Evolutionary conservation across 1,284 basidiomycete species (phyloP).

Genomic region (Spongispora temasekensis): DNA sequence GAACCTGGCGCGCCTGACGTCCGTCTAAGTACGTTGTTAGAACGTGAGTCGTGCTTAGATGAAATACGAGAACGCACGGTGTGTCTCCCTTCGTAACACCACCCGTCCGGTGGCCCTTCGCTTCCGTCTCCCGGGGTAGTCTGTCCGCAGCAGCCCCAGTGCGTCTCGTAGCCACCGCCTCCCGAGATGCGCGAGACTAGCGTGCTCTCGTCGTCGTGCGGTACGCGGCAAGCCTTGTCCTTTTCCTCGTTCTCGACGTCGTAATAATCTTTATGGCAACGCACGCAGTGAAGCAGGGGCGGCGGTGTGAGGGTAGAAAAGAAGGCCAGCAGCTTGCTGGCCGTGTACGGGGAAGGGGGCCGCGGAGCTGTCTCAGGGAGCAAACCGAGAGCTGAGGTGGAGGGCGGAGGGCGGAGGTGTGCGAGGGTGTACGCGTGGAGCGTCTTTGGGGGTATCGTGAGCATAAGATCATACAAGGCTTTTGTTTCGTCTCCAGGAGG

Average conservation of each 20-base stretch:
- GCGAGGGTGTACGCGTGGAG: constrained; percentile 62
- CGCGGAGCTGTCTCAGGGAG: constrained; percentile 16
- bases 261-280: constrained; percentile 67
- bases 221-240: constrained; percentile 54
- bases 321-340: constrained; percentile 52
- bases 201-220: constrained; percentile 56
- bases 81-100: constrained; percentile 80
- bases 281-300: constrained; percentile 65
- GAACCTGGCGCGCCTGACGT: constrained; percentile 72
- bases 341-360: constrained; percentile 31
- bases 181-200: constrained; percentile 45
- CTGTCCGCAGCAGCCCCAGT: constrained; percentile 71
- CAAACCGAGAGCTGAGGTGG: background rate
- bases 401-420: constrained; percentile 39
- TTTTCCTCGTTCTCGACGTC: constrained; percentile 53
- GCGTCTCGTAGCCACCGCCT: constrained; percentile 47
- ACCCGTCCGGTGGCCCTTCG: constrained; percentile 78
- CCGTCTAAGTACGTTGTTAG: constrained; percentile 47
- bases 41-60: background rate
- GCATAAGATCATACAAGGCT: constrained; percentile 51
- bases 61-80: constrained; percentile 50
- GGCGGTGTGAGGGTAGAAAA: constrained; percentile 63
- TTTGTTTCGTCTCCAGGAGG: constrained; percentile 22
- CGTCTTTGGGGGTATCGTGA: constrained; percentile 63
- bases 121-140: constrained; percentile 73